Base-by-base conservation (phyloP, 768 basidiomycete genomes). In the Hygrophorus russula region DNA sequence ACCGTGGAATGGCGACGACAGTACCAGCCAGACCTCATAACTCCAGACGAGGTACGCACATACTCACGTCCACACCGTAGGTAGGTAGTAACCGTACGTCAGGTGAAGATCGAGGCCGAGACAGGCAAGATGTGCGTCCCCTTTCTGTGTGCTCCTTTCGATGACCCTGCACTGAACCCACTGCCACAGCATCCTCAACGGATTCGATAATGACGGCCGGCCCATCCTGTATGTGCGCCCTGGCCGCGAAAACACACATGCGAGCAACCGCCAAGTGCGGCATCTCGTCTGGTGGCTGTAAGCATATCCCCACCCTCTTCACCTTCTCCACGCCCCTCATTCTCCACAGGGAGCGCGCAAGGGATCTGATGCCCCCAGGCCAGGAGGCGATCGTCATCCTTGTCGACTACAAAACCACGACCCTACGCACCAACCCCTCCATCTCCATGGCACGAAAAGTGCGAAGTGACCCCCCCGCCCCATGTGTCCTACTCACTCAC, bases 141-240 rank as follows among this genome's bases (percentile, higher is more conserved):
- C n/a, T n/a, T n/a, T n/a, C n/a, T n/a, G n/a, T n/a, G n/a, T n/a
- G n/a, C n/a, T n/a, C n/a, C n/a, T n/a, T n/a, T n/a, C n/a, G n/a
- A n/a, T 47, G 45, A 42, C 46, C 9, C 3, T 42, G 10, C 19
- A 18, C 12, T 27, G 8, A 24, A 4, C 18, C 13, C n/a, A n/a
- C 24, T 14, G 39, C 12, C 17, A 5, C 50, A 90, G 88, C 36
- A 72, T 91, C 37, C 61, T 91, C 36, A 87, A 78, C 43, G 89
- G 90, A 5, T 92, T 91, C 51, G 89, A 93, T 61, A 71, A 69
- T 41, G 85, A 90, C 44, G 87, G 86, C 4, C 69, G 90, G n/a
- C 89, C 90, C 0, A 81, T 92, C 34, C 65, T 93, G 11, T 91
- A 90, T 61, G 80, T 93, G 79, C 79, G 87, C 12, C 89, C 90